Percentiles rank a stretch among this genome's conserved stretches.
These are phyloP conservation scores for Coemansia sp. DNA, from an alignment of 192 early-diverging fungal species.

Conservation along the genomic window DNA sequence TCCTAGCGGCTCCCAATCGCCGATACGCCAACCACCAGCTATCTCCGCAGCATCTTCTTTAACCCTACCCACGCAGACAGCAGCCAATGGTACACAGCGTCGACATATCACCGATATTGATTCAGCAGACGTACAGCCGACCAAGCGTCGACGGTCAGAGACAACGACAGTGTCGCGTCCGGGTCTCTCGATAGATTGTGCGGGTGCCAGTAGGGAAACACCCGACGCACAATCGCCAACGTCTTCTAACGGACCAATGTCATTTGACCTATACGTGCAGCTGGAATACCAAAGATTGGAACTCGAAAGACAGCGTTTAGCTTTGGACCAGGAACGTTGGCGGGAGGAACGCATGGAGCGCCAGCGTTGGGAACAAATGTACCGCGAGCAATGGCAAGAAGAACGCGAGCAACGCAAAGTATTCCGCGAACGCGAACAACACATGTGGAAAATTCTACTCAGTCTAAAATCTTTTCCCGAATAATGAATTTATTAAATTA, in stretches of 20 bases:
- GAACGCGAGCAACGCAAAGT: constrained; percentile 30
- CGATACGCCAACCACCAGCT: neutral
- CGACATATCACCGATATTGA: neutral
- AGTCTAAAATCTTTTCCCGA: neutral
- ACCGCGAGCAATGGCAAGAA: constrained; percentile 35
- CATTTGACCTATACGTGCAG: constrained; percentile 26
- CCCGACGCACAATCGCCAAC: neutral
- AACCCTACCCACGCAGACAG: neutral
- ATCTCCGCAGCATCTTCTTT: neutral
- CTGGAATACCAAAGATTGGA: constrained; percentile 24
- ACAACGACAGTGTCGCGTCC: neutral
- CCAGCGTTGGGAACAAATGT: constrained; percentile 35
- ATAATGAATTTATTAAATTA: neutral
- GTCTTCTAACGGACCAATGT: neutral
- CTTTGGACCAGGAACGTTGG: constrained; percentile 33
- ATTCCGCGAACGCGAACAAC: constrained; percentile 29
- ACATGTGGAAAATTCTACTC: constrained; percentile 23
- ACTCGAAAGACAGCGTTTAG: constrained; percentile 23
- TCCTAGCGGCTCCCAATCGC: neutral
- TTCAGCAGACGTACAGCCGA: neutral
- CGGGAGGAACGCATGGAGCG: constrained; percentile 32
- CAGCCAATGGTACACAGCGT: neutral
- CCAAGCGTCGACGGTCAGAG: constrained; percentile 1
- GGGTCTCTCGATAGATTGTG: no score
- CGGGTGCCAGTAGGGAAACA: neutral